Base-by-base conservation (phyloP, 2,329 filamentous ascomycete species). In the Alternaria ethzedia region DNA sequence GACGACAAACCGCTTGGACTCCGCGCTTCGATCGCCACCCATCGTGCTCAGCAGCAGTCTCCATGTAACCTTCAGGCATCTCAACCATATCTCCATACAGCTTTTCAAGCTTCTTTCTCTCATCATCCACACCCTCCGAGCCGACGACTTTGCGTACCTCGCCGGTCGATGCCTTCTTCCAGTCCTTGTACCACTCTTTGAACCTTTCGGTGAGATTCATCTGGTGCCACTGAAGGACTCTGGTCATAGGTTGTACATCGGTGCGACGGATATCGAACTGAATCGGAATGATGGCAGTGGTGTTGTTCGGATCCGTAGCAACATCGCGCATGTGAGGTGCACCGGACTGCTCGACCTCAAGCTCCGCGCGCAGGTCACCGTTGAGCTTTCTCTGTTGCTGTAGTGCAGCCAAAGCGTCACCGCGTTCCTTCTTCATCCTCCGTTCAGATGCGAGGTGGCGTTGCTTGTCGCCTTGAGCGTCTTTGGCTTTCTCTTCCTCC, bases 401-500 rank as follows among this genome's bases (percentile, higher is more conserved):
- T 5, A 57, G 23, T 13, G 64, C 61, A 6, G 65, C 66, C 13
- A 64, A 20, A 26, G 67, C 64, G 12, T 68, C 61, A n/a, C 70
- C 66, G 13, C 61, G 59, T 30, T 69, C 64, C 13, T 67, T 59
- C 45, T 64, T 64, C 70, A 69, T 67, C 46, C 67, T 64, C 8
- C 57, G 57, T 49, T 72, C 61, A n/a, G 61, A 64, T 5, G 57
- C 17, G 8, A 63, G 30, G 12, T 63, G 68, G 13, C 50, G 54
- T 8, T 70, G 61, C 10, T 67, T 68, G 28, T 69, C 64, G 5
- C 63, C 44, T 8, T 68, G 49, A 2, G 67, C 70, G 11, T 50
- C 47, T 23, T 71, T 71, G 1, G 69, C 68, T n/a, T 68, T 72
- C 28, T 63, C 63, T 32, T 67, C 65, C 21, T 69, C 63, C 32